A percentile compares a stretch with the other conserved stretches of the same genome.
Conservation (phyloP, 2,329 filamentous ascomycete genomes). For the Nemania abortiva region DNA sequence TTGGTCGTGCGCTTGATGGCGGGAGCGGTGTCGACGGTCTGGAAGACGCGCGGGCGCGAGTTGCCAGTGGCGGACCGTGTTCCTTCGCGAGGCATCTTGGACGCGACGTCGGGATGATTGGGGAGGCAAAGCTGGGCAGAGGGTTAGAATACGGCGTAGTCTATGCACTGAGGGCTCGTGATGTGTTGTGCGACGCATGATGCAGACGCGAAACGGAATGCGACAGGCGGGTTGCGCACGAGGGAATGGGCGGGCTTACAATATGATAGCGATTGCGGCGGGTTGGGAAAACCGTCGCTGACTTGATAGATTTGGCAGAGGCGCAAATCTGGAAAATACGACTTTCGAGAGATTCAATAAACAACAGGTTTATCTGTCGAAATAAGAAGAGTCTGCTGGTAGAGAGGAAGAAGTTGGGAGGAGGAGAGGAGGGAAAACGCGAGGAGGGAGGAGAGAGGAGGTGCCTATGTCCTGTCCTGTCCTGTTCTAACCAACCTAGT, state of each 20-base stretch:
- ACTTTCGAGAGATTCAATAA: constrained; percentile 22
- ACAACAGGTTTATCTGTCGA: constrained; percentile 17
- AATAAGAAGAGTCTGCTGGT: constrained; percentile 18
- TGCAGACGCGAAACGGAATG: constrained; percentile 48
- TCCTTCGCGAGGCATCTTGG: constrained; percentile 62
- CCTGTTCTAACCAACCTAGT: too few relatives aligned
- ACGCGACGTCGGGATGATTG: constrained; percentile 17
- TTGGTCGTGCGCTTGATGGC: constrained; percentile 58
- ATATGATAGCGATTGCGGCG: constrained; percentile 26
- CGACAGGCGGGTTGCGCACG: constrained; percentile 44
- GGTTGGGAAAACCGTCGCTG: too few relatives aligned
- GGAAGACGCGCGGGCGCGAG: constrained; percentile 65
- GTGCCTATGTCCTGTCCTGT: constrained; percentile 15
- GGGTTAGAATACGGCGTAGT: constrained; percentile 46
- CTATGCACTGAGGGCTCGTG: constrained; percentile 16
- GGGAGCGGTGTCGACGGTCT: constrained; percentile 61
- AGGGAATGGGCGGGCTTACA: constrained; percentile 26
- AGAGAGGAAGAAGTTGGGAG: constrained; percentile 31
- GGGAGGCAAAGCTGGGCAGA: constrained; percentile 39
- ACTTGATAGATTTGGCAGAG: constrained; percentile 7
- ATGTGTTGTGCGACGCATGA: constrained; percentile 42
- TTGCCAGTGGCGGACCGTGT: constrained; percentile 66
- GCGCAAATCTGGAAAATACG: constrained; percentile 27
- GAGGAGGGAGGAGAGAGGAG: constrained; percentile 34
- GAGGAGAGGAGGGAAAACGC: constrained; percentile 28